phyloP scores from a whole-genome alignment of 768 basidiomycete genomes.

The Suillus paluster region DNA sequence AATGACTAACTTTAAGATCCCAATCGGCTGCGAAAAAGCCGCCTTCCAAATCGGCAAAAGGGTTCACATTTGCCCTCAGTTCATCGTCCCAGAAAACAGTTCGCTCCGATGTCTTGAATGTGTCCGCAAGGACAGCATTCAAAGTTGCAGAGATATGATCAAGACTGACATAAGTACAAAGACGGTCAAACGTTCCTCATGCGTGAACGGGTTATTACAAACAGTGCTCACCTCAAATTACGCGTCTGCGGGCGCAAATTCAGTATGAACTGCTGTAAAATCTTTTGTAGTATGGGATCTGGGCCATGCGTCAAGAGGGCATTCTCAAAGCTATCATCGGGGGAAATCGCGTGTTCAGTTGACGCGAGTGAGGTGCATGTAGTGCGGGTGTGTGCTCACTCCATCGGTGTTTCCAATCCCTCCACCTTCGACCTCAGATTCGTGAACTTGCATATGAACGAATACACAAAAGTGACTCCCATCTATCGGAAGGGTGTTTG shows the following conservation, averaged over 20 bases:
- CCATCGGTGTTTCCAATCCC: constrained; percentile 80
- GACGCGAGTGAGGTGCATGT: constrained; percentile 23
- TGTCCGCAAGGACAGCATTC: constrained; percentile 68
- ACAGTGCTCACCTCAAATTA: constrained; percentile 78
- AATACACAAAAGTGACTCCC: constrained; percentile 86
- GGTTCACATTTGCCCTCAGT: constrained; percentile 68
- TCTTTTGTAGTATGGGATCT: constrained; percentile 70
- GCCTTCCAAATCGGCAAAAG: constrained; percentile 65
- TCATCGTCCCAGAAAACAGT: constrained; percentile 84
- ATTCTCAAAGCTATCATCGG: constrained; percentile 68
- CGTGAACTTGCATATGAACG: constrained; percentile 85
- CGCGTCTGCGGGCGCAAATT: constrained; percentile 88
- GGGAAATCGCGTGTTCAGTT: constrained; percentile 37
- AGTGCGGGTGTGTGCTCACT: constrained; percentile 57
- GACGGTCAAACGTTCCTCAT: constrained; percentile 36
- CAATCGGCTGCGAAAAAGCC: constrained; percentile 83
- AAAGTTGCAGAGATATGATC: constrained; percentile 85
- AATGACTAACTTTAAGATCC: constrained; percentile 73
- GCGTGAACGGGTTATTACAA: constrained; percentile 29
- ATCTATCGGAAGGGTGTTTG: constrained; percentile 77
- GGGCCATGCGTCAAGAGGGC: constrained; percentile 75
- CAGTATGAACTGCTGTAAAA: constrained; percentile 77
- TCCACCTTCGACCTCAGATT: constrained; percentile 74
- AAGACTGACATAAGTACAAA: constrained; percentile 52
- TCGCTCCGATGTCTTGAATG: constrained; percentile 72